Evolutionary conservation across 768 basidiomycete species (phyloP), one percentile per base, ranked within the genome.

Genomic region (Xanthoconium purpureum): DNA sequence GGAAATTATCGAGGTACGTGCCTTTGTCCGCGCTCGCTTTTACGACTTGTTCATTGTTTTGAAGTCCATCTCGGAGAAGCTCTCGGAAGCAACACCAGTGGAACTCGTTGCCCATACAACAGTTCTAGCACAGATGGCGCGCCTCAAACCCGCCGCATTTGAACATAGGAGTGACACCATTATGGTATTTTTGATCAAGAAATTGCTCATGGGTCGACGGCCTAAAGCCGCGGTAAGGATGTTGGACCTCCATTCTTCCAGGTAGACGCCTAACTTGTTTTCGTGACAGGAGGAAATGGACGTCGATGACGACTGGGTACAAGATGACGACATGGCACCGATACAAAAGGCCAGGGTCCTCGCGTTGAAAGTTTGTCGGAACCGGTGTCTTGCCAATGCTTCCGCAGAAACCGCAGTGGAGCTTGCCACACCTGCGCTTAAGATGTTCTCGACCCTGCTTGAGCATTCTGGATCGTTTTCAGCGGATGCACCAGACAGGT

Each of bases 161-260:
- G 94, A 98, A 68, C 74, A 79, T 37, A 83, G 81, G 69, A 90
- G 91, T 67, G 88, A 89, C 30, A 77, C 81, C 14, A 81, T 98
- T 47, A 87, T 88, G 71, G 70, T 75, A 0, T 88, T 88, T 68
- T 71, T 95, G 36, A 69, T 89, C 39, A 90, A 90, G 67, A 74
- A 84, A 32, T 71, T 91, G 0, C 75, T 94, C 6, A 85, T 87
- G 84, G 73, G 77, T 13, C 80, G 84, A 6, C 75, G 70, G 39
- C 71, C 74, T 20, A 66, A 70, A 15, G 73, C 80, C 53, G 69
- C 74, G 17, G 84, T 88, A 56, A 57, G 81, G 74, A 30, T 39
- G 48, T 29, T 40, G 9, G 4, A 28, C 35, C 5, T 37, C 14
- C n/a, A 30, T 38, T 11, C 24, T 33, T 17, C 17, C 6, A 9